Base-by-base conservation (phyloP, 306 rosid species). In the Acacia crassicarpa region DNA sequence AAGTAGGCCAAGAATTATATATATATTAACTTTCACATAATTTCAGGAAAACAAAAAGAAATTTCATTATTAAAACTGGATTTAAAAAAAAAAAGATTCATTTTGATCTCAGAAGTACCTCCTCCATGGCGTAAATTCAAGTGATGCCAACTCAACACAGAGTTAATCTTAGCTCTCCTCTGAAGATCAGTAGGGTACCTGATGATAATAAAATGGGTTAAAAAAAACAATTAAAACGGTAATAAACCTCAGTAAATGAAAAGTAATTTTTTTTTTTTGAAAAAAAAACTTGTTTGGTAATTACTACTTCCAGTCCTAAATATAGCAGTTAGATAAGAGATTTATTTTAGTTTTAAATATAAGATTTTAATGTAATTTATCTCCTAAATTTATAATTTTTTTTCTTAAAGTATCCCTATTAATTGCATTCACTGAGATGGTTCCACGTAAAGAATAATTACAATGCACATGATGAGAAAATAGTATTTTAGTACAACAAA, bases 71-170 rank as follows among this genome's bases (percentile, higher is more conserved):
- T 41, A 59, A 73, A 58, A 81, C 33, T 74, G 77, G 48, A 66
- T 40, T 75, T 38, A 6, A 72, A 80, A 48, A 82, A 48, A 82
- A 74, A 45, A 72, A 59, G 66, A 25, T 59, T 76, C 30, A 72
- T 48, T 62, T 68, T 14, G 44, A 70, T 72, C 46, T 71, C 69
- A 72, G 33, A 75, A 33, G 33, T 76, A 95, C 98, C 93, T 85
- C 98, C 89, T n/a, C 99, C 94, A 10, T 12, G 87, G 56, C 97
- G 97, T 88, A 95, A 86, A 72, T 95, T 91, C 63, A 86, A 80
- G 83, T 95, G 99, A 77, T 95, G 92, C 99, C 98, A 95, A 86
- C 94, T 93, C 88, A 95, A 82, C 44, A 93, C 93, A 0, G 92
- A 89, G 72, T 95, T 84, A 49, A 93, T 88, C 87, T 82, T 93